These are phyloP conservation scores for Diplotaxis tenuifolia DNA, from an alignment of 345 rosid species.

Conservation along the genomic window DNA sequence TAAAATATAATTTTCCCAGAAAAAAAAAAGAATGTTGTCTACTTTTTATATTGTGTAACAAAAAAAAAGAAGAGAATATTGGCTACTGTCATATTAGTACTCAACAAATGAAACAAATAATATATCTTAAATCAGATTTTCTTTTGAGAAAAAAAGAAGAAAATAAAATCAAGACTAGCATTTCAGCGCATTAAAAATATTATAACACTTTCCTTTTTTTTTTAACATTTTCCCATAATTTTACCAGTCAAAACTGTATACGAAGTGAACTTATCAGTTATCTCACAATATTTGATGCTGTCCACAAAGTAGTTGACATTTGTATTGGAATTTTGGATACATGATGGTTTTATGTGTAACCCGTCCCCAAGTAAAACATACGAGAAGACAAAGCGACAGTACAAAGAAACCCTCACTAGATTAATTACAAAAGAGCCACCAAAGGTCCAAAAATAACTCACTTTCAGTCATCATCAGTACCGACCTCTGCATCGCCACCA, in stretches of 20 bases:
- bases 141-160: too few relatives aligned
- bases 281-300: background rate
- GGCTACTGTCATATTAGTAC: background rate
- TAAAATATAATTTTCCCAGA: too few relatives aligned
- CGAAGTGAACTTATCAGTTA: background rate
- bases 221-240: too few relatives aligned
- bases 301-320: background rate
- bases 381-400: conserved; percentile 18
- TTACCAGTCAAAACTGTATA: background rate
- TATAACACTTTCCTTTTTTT: too few relatives aligned
- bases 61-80: too few relatives aligned
- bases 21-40: too few relatives aligned
- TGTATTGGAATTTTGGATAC: background rate
- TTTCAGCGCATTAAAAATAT: too few relatives aligned
- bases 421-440: conserved; percentile 31
- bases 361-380: conserved; percentile 20
- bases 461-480: conserved; percentile 28
- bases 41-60: too few relatives aligned
- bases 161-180: too few relatives aligned
- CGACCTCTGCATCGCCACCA: conserved; percentile 31
- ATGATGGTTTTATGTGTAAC: conserved; percentile 13
- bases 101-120: background rate
- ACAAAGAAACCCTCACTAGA: conserved; percentile 1
- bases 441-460: conserved; percentile 10
- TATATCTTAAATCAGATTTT: too few relatives aligned